Evolutionary conservation across 129 eudicot genomes (phyloP).

Genomic region (Flaveria trinervia): DNA sequence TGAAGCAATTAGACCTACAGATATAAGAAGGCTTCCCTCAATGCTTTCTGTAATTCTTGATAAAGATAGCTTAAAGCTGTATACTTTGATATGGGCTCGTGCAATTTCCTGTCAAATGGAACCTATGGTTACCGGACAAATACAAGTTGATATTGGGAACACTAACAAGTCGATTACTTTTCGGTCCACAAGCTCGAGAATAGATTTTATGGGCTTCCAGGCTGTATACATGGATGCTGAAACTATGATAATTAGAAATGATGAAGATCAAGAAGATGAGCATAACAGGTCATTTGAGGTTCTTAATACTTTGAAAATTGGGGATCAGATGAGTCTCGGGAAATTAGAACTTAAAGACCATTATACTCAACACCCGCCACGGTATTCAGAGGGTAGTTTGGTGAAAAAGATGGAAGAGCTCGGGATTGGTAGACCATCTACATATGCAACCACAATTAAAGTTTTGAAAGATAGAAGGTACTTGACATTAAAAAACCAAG

Average conservation of each 20-base stretch:
- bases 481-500: slow-evolving; percentile 55
- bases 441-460: slow-evolving; percentile 85
- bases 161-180: slow-evolving; percentile 50
- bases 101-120: slow-evolving; percentile 96
- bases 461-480: slow-evolving; percentile 84
- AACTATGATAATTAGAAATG: slow-evolving; percentile 36
- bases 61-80: slow-evolving; percentile 77
- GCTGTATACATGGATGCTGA: slow-evolving; percentile 73
- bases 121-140: slow-evolving; percentile 56
- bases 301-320: slow-evolving; percentile 48
- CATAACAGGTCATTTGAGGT: slow-evolving; percentile 37
- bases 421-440: slow-evolving; percentile 98
- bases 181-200: slow-evolving; percentile 61
- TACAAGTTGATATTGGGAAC: slow-evolving; percentile 75
- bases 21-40: slow-evolving; percentile 69
- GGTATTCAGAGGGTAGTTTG: slow-evolving; percentile 82
- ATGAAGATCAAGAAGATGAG: slow-evolving; percentile 49
- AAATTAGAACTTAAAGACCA: slow-evolving; percentile 68
- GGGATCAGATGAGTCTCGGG: slow-evolving; percentile 42
- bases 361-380: slow-evolving; percentile 77
- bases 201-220: slow-evolving; percentile 65
- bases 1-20: slow-evolving; percentile 94
- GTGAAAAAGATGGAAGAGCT: slow-evolving; percentile 93
- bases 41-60: slow-evolving; percentile 62
- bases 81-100: slow-evolving; percentile 87